Conservation (phyloP, 2,329 filamentous ascomycete species). For the Ambrosiella cleistominuta region DNA sequence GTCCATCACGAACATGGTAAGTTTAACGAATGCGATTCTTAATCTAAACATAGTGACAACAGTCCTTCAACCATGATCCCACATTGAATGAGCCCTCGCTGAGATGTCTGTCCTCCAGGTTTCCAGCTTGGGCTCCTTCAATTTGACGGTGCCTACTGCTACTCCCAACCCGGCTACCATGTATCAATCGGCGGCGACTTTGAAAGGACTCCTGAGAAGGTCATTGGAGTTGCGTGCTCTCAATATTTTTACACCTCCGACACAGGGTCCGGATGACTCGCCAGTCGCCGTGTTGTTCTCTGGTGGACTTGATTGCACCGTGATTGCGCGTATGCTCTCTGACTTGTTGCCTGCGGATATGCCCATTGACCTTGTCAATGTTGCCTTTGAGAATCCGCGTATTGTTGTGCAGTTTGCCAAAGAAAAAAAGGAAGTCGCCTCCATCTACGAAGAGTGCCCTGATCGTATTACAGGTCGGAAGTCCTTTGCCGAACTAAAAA, state of each 20-base stretch:
- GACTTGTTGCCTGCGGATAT: constrained; percentile 53
- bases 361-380: constrained; percentile 75
- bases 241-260: constrained; percentile 26
- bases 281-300: constrained; percentile 75
- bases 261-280: constrained; percentile 17
- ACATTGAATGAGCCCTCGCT: constrained; percentile 13
- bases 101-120: constrained; percentile 23
- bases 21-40: not conserved
- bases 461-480: constrained; percentile 75
- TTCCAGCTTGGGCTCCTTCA: constrained; percentile 36
- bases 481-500: constrained; percentile 57
- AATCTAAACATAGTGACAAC: not conserved
- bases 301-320: constrained; percentile 80
- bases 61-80: not conserved
- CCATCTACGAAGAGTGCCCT: constrained; percentile 65
- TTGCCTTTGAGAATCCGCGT: constrained; percentile 88
- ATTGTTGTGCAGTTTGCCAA: constrained; percentile 38
- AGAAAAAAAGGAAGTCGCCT: constrained; percentile 18
- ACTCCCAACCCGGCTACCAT: not conserved
- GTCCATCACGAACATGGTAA: constrained; percentile 6
- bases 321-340: constrained; percentile 65
- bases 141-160: constrained; percentile 24
- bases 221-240: constrained; percentile 45
- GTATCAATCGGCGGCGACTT: not conserved
- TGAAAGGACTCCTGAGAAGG: constrained; percentile 1